phyloP scores from a whole-genome alignment of 106 monocot species.

The Posidonia australis region DNA sequence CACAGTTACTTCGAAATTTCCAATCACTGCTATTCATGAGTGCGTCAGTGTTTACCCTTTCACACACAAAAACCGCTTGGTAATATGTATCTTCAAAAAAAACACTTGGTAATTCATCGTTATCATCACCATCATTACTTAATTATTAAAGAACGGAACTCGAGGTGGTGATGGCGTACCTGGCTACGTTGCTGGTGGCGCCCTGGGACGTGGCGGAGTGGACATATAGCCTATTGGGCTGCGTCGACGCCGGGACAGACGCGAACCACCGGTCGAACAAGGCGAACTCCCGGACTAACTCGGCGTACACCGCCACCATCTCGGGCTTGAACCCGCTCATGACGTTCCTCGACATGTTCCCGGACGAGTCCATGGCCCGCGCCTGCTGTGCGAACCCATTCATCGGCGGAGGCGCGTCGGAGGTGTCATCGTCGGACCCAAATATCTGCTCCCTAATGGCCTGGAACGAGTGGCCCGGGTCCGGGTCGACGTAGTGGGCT shows the following conservation, averaged over 20 bases:
- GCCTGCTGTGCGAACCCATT: constrained; percentile 67
- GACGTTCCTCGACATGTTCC: constrained; percentile 40
- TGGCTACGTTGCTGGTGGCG: constrained; percentile 48
- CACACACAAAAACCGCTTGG: no score
- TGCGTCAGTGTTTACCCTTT: no score
- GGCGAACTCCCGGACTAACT: constrained; percentile 58
- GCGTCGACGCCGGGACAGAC: constrained; percentile 62
- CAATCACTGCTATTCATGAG: no score
- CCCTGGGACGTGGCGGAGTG: constrained; percentile 79
- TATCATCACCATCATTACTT: no score
- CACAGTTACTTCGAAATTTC: no score
- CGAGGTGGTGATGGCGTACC: constrained; percentile 7
- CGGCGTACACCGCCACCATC: constrained; percentile 65
- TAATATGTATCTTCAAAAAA: no score
- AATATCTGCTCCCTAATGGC: constrained; percentile 83
- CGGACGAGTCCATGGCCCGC: constrained; percentile 18
- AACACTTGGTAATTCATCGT: no score
- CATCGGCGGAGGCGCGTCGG: constrained; percentile 38
- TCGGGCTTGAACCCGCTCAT: constrained; percentile 85
- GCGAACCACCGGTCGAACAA: constrained; percentile 90
- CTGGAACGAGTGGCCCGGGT: constrained; percentile 86
- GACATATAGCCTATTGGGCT: constrained; percentile 72
- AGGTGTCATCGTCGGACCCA: constrained; percentile 54
- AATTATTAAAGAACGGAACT: no score
- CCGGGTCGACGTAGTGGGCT: constrained; percentile 54